Evolutionary conservation across 441 rosid species (phyloP), one percentile per base, ranked within the genome.

Genomic region (Oxalis stricta): DNA sequence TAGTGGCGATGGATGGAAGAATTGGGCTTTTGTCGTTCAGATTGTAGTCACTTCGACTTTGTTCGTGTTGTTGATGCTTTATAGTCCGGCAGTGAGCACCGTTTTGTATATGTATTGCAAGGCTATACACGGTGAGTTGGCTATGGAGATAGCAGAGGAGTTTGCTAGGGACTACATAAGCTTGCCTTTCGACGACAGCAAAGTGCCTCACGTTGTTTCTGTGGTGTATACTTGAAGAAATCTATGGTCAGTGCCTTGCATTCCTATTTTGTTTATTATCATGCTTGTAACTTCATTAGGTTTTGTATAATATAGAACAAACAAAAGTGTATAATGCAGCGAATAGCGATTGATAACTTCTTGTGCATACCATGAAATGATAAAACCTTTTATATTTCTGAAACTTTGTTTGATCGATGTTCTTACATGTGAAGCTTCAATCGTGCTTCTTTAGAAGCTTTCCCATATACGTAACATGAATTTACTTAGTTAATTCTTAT

Each of bases 101-200:
- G 78, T 88, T 41, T 33, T 82, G 53, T 82, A 79, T 42, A 77
- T 79, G 73, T 63, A 74, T 43, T 77, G 88, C 43, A 82, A 76
- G 63, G 88, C 92, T 37, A 36, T 55, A 7, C 69, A 69, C 8
- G 88, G 92, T 2, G 86, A 88, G 66, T 72, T 79, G 24, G 91
- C 71, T 10, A 56, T 50, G 59, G 83, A 77, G 72, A 84, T 88
- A 15, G 92, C 84, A 5, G 72, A 74, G 52, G 88, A 88, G 53
- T 79, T 81, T 55, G 82, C 83, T 0, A 55, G 71, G 24, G 82
- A 75, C 34, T 79, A 77, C 38, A 70, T 77, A 0, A 72, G 89
- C 19, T 65, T 89, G 65, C 97, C 94, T 35, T 77, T 79, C 50
- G 86, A 77, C 39, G 76, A 72, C 30, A 72, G 62, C 14, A 82